Base-by-base conservation (phyloP, 2,329 filamentous ascomycete species). In the Geoglossum cookeanum region DNA sequence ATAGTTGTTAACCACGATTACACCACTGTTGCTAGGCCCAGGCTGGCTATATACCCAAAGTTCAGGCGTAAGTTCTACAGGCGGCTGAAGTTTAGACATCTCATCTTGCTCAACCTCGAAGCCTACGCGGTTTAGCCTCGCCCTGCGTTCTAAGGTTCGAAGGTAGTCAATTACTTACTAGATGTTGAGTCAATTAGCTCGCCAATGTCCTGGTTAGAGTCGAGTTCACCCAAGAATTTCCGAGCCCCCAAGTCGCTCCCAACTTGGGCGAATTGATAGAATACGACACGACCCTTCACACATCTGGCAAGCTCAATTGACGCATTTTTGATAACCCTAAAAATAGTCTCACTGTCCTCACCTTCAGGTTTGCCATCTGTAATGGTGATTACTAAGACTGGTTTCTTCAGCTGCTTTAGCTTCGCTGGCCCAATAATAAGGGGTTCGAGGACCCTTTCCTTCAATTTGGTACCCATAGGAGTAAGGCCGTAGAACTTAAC, bases 241-340 rank as follows among this genome's bases (percentile, higher is more conserved):
- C 78, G 77, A 1, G 81, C 81, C 61, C 76, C 76, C 64, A 77
- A 71, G 63, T 85, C 81, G 62, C 83, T 83, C 60, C 81, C 81
- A 54, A 85, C 81, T 63, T 85, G 81, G 0, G 81, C 80, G 64
- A 84, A 84, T 64, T 84, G 79, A 70, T 84, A 84, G 0, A 78
- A 75, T 59, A 84, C 68, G n/a, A 78, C 78, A n/a, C 30, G 13
- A 32, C 3, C 2, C 6, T 53, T 37, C 49, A 27, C 53, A 65
- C 71, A 45, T 71, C 69, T 29, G 70, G 1, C 64, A 30, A 80
- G 68, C 59, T 80, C 74, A 22, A 74, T 69, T 55, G 74, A 70
- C 1, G 79, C 75, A 62, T 74, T 73, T 54, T 72, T 72, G 61
- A 84, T 79, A 39, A 76, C 75, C 56, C 81, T 75, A 45, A 75